Base-by-base conservation (phyloP, 345 rosid species). In the Passiflora organensis region DNA sequence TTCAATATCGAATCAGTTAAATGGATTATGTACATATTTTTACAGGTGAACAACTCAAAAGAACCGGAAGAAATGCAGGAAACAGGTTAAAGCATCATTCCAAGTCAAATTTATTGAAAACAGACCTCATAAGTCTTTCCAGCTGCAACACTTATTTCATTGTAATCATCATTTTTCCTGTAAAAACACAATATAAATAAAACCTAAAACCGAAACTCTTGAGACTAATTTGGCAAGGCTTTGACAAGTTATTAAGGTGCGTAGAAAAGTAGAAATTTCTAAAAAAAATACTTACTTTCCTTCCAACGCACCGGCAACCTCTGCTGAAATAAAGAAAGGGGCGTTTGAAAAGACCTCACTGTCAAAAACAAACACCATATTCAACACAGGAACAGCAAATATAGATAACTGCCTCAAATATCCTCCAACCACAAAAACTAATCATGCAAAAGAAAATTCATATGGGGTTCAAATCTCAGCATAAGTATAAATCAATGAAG, bases 251-350 rank as follows among this genome's bases (percentile, higher is more conserved):
- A 2, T 28, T 28, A 2, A 28, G 8, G 8, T 28, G 34, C n/a
- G 8, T 28, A 28, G 8, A 28, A 3, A 28, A 28, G 34, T 28
- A 3, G 8, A 28, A 28, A 28, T 28, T 28, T n/a, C n/a, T 28
- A 28, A 28, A 28, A 3, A 28, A 2, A 60, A 24, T 55, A 73
- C 71, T 72, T 67, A 86, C 96, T 88, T 72, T 55, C 74, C 69
- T 48, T 84, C 84, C 23, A 79, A 48, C 38, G 75, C 71, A 52
- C 95, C 96, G 46, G 91, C 90, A 58, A 74, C 80, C 63, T 78
- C 90, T 47, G 98, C 95, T 54, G 95, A 80, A 69, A 91, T 84
- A 74, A 91, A 84, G 87, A 86, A 91, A 24, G 98, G 98, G 55
- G 98, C 69, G 70, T 91, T 84, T 55, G 78, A 90, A 65, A 91